Conservation (phyloP, 1,284 basidiomycete genomes). For the Sporisorium iseilematis-ciliati region DNA sequence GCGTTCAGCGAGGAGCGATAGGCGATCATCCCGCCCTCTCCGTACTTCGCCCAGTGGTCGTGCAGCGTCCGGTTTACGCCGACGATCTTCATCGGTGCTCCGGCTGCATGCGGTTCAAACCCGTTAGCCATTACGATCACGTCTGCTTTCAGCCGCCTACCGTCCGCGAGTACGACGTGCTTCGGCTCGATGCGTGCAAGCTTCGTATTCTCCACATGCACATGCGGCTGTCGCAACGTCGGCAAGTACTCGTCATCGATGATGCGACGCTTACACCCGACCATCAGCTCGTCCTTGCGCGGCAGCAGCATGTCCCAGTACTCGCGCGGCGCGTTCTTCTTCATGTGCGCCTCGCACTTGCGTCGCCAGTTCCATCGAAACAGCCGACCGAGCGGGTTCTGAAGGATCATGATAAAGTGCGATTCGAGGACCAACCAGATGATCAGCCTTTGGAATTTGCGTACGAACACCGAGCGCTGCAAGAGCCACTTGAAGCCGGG, state of each 20-base stretch:
- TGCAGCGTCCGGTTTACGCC: slow-evolving; percentile 50
- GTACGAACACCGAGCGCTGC: slow-evolving; percentile 43
- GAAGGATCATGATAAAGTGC: slow-evolving; percentile 54
- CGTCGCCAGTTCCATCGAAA: slow-evolving; percentile 53
- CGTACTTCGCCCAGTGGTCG: slow-evolving; percentile 62
- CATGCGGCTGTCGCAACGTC: slow-evolving; percentile 53
- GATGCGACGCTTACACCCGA: slow-evolving; percentile 65
- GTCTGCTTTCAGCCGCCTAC: slow-evolving; percentile 62
- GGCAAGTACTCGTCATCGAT: slow-evolving; percentile 64
- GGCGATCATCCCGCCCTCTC: slow-evolving; percentile 55
- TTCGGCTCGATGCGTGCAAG: slow-evolving; percentile 59
- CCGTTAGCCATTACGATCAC: slow-evolving; percentile 68
- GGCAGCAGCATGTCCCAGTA: slow-evolving; percentile 65
- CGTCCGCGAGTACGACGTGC: slow-evolving; percentile 60
- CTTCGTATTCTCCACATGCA: slow-evolving; percentile 55
- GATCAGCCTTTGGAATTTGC: slow-evolving; percentile 53
- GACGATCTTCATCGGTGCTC: slow-evolving; percentile 60
- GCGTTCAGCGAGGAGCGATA: slow-evolving; percentile 61
- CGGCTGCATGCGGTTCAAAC: slow-evolving; percentile 54
- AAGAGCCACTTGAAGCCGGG: slow-evolving; percentile 63
- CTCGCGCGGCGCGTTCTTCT: slow-evolving; percentile 61
- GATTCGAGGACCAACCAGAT: slow-evolving; percentile 63
- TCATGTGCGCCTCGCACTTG: slow-evolving; percentile 54
- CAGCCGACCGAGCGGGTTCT: slow-evolving; percentile 43
- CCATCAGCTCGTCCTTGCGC: slow-evolving; percentile 53